These are phyloP conservation scores for Gaultheria prostrata DNA, from an alignment of 148 eudicot genomes.

Conservation along the genomic window DNA sequence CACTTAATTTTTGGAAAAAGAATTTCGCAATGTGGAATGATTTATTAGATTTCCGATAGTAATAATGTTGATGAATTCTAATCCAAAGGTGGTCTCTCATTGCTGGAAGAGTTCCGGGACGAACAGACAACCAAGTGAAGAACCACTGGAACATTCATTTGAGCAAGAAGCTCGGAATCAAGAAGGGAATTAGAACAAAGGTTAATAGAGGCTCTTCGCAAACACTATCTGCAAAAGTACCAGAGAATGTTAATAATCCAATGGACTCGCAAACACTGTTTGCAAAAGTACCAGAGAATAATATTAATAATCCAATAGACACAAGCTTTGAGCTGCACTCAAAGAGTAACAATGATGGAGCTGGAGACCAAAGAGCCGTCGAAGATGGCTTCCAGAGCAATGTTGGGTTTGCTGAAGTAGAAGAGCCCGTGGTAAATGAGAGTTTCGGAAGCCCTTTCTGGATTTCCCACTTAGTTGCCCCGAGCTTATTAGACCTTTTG, in stretches of 20 bases:
- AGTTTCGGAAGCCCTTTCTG: neutral
- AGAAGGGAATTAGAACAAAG: neutral
- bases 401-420: neutral
- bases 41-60: neutral
- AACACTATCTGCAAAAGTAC: neutral
- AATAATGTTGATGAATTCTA: neutral
- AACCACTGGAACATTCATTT: slow-evolving; percentile 36
- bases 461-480: neutral
- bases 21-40: neutral
- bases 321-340: neutral
- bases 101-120: slow-evolving; percentile 31
- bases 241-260: neutral
- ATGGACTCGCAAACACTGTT: no score
- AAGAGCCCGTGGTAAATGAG: neutral
- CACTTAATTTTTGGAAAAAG: neutral
- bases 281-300: neutral
- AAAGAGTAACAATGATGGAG: neutral
- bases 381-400: neutral
- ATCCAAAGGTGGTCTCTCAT: slow-evolving; percentile 30
- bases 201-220: neutral
- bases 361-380: neutral
- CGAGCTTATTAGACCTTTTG: slow-evolving; percentile 16
- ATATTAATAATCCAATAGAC: neutral
- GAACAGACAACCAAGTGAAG: slow-evolving; percentile 35
- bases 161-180: slow-evolving; percentile 28